These are phyloP conservation scores for Phaseolus lunatus DNA, from an alignment of 306 rosid genomes.

Conservation along the genomic window DNA sequence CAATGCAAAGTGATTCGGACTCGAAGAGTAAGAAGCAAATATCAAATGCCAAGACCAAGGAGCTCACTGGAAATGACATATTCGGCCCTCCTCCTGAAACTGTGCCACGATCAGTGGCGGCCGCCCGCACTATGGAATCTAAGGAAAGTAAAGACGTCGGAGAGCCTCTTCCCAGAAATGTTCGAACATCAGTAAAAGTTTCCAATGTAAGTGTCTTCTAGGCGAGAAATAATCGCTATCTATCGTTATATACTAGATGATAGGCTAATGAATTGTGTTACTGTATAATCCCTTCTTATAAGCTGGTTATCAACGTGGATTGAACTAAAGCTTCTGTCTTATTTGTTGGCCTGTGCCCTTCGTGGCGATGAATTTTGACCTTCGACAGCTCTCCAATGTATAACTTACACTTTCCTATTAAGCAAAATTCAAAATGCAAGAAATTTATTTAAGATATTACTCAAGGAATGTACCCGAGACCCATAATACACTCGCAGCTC, in stretches of 20 bases:
- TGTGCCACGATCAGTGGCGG: slow-evolving; percentile 64
- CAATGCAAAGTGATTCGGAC: slow-evolving; percentile 72
- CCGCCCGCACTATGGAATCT: slow-evolving; percentile 63
- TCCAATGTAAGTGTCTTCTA: slow-evolving; percentile 80
- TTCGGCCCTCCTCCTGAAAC: slow-evolving; percentile 91
- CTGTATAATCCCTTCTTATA: neutral
- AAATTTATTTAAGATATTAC: slow-evolving; percentile 18
- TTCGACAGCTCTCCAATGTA: neutral
- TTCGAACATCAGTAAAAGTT: slow-evolving; percentile 87
- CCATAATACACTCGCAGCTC: slow-evolving; percentile 20
- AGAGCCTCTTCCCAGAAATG: slow-evolving; percentile 74
- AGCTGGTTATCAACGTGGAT: slow-evolving; percentile 29
- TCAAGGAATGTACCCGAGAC: slow-evolving; percentile 21
- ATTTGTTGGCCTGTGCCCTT: slow-evolving; percentile 6
- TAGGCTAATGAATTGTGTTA: slow-evolving; percentile 1
- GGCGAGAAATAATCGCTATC: neutral
- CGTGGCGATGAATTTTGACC: neutral
- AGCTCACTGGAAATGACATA: slow-evolving; percentile 90
- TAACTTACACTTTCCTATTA: neutral
- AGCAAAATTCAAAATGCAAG: slow-evolving; percentile 18
- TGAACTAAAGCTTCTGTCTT: slow-evolving; percentile 34
- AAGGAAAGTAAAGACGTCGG: slow-evolving; percentile 74
- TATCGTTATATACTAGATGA: slow-evolving; percentile 32
- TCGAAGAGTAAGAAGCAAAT: slow-evolving; percentile 63
- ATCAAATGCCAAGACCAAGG: slow-evolving; percentile 85